Conservation (phyloP, 139 green algal species). For the Diplosphaera chodatii region DNA sequence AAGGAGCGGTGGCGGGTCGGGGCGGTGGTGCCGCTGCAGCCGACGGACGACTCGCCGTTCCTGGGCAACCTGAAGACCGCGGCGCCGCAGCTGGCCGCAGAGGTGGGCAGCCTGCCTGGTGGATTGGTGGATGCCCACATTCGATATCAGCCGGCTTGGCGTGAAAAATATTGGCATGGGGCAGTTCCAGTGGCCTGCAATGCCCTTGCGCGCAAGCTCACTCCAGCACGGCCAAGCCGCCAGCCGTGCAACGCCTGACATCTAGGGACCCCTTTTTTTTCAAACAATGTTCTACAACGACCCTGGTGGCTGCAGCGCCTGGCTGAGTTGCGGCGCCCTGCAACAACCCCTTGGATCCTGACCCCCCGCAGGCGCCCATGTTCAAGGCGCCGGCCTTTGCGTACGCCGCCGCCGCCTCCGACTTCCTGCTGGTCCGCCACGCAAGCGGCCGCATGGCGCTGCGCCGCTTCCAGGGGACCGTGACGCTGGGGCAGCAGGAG, state of each 20-base stretch:
- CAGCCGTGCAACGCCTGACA: no score
- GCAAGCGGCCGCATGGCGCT: constrained; percentile 46
- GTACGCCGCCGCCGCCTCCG: constrained; percentile 13
- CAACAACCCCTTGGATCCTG: no score
- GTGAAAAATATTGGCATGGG: no score
- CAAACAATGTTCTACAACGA: no score
- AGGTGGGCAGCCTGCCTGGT: constrained; percentile 6
- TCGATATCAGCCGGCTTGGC: no score
- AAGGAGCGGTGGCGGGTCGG: constrained; percentile 40
- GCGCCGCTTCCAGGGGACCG: constrained; percentile 53
- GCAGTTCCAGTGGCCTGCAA: no score
- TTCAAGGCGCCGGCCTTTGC: constrained; percentile 27
- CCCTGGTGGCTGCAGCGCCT: no score
- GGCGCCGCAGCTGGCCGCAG: constrained; percentile 31
- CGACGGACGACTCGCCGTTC: constrained; percentile 56
- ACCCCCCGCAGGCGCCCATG: constrained; percentile 11
- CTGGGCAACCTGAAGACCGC: constrained; percentile 35
- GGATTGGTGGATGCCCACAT: no score
- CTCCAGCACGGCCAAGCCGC: no score
- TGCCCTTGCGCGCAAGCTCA: no score
- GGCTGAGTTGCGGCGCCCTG: no score
- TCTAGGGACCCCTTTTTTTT: no score
- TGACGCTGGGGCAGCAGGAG: constrained; percentile 66
- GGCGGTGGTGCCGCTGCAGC: constrained; percentile 38
- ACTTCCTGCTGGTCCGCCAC: constrained; percentile 72